Evolutionary conservation across 1,284 basidiomycete genomes (phyloP), one percentile per base, ranked within the genome.

Genomic region (Meira miltonrushii): DNA sequence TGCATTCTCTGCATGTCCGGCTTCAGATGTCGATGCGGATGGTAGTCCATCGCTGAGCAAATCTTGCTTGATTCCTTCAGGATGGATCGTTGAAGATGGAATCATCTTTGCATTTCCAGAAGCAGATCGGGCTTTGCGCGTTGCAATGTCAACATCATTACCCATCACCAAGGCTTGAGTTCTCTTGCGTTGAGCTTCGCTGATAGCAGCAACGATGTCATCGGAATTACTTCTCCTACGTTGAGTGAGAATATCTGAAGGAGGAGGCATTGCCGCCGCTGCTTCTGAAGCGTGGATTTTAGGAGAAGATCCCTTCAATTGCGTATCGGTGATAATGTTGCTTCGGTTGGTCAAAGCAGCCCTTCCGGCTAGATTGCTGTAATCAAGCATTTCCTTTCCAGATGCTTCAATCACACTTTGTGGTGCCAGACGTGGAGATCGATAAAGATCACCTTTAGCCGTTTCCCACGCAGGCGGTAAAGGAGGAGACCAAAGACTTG

Each of bases 391-490:
- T 8, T 33, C 28, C 8, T 33, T 33, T 33, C 28, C 28, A 33
- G 43, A 46, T 4, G 23, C 19, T 19, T 46, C 4, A 19, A 23
- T 23, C 43, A 46, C 19, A 46, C 19, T 46, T 23, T 46, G 43
- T 19, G 23, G 43, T 19, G 4, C 19, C 8, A 8, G 43, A 46
- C 23, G 3, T 4, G 19, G 8, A 46, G 23, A 46, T 4, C 8
- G 23, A 23, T 23, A 19, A 8, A 19, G 8, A 8, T 8, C 23
- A 19, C 25, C 46, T 25, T 25, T 48, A 6, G 7, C 23, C 39
- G 23, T 8, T 17, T 53, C 50, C 50, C 50, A 53, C 5, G 50
- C 54, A n/a, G 54, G 54, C 43, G 39, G 23, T 33, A 46, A 60
- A 7, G 37, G 40, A 2, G 57, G 57, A 28, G 46, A 7, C 37